These are phyloP conservation scores for Blumeria graminis DNA, from an alignment of 2,329 filamentous ascomycete genomes.

Conservation along the genomic window DNA sequence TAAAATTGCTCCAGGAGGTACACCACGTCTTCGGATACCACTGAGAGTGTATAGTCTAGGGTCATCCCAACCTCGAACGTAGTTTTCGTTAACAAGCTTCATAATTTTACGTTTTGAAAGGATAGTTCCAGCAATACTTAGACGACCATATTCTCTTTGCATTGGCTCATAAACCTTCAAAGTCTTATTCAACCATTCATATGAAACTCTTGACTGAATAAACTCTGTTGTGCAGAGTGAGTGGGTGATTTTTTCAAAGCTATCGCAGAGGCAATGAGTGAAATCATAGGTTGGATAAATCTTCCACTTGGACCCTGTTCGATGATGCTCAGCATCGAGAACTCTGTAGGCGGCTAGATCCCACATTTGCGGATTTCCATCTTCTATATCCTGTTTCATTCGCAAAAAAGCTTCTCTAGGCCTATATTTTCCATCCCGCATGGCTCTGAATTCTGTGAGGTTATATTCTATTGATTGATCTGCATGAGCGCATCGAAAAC, in stretches of 20 bases:
- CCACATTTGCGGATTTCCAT: slow-evolving; percentile 89
- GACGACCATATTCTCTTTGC: slow-evolving; percentile 66
- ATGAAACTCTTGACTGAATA: slow-evolving; percentile 58
- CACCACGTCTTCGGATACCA: slow-evolving; percentile 57
- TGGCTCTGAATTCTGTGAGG: slow-evolving; percentile 60
- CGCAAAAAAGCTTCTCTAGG: slow-evolving; percentile 62
- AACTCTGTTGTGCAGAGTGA: slow-evolving; percentile 89
- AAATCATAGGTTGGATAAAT: slow-evolving; percentile 95
- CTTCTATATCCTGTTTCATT: slow-evolving; percentile 76
- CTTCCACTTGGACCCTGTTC: slow-evolving; percentile 63
- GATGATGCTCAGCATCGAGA: slow-evolving; percentile 48
- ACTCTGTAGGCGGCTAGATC: slow-evolving; percentile 81
- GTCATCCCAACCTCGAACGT: slow-evolving; percentile 76
- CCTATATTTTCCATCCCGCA: slow-evolving; percentile 80
- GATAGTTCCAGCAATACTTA: slow-evolving; percentile 65
- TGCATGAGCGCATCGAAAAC: slow-evolving; percentile 63
- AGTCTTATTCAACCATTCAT: slow-evolving; percentile 70
- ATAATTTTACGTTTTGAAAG: slow-evolving; percentile 69
- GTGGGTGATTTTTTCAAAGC: slow-evolving; percentile 78
- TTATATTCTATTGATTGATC: slow-evolving; percentile 52
- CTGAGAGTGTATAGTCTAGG: slow-evolving; percentile 75
- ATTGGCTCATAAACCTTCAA: slow-evolving; percentile 74
- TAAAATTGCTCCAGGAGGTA: slow-evolving; percentile 71
- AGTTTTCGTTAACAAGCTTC: slow-evolving; percentile 51
- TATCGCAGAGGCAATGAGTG: slow-evolving; percentile 75